Percentiles rank a stretch among this genome's conserved stretches.
Evolutionary conservation across 2,329 filamentous ascomycete species (phyloP).

Genomic region (Acrocalymma vagum): DNA sequence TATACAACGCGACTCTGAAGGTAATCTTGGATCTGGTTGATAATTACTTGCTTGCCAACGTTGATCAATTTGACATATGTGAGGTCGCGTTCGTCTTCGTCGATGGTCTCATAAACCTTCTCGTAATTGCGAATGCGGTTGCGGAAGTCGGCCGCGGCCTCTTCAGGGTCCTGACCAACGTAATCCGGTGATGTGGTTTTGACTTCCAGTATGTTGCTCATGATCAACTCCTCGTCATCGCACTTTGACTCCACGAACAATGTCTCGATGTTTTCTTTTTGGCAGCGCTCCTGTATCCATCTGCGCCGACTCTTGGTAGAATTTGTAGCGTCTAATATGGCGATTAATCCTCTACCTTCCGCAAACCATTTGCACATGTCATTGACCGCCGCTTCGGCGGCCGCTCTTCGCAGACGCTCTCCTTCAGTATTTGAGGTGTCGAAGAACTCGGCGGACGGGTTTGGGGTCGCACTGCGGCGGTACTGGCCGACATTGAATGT

Average conservation of each 20-base stretch:
- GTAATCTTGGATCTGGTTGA: constrained; percentile 97
- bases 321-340: constrained; percentile 96
- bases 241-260: constrained; percentile 97
- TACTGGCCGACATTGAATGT: constrained; percentile 99
- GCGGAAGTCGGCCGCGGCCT: constrained; percentile 89
- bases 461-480: constrained; percentile 86
- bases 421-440: constrained; percentile 89
- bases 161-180: constrained; percentile 89
- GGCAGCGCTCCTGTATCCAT: constrained; percentile 88
- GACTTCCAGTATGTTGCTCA: constrained; percentile 97
- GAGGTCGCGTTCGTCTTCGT: constrained; percentile 84
- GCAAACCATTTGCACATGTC: constrained; percentile 97
- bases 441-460: constrained; percentile 94
- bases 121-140: constrained; percentile 97
- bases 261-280: constrained; percentile 81
- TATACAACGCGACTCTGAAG: constrained; percentile 96
- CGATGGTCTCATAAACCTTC: constrained; percentile 93
- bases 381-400: constrained; percentile 87
- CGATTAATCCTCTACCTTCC: constrained; percentile 79
- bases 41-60: constrained; percentile 94
- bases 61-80: constrained; percentile 99
- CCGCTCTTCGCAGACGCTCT: constrained; percentile 85
- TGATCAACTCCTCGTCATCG: constrained; percentile 94
- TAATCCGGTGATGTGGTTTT: constrained; percentile 98
- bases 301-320: constrained; percentile 87